Base-by-base conservation (phyloP, 352 stramenopile genomes). In the Phytophthora kernoviae region DNA sequence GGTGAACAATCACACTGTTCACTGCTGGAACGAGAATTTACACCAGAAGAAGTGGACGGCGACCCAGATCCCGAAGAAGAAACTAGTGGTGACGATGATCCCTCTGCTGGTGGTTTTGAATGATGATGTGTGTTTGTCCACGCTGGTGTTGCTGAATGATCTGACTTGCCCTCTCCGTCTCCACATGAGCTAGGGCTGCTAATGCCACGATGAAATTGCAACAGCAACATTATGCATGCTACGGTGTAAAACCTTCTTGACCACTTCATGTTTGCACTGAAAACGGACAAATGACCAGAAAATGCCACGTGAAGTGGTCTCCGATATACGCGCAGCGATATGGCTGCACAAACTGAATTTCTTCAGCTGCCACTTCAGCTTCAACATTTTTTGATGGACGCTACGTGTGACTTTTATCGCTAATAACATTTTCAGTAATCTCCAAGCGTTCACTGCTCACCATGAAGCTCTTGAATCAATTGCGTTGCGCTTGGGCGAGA, bases 401-500 rank as follows among this genome's bases (percentile, higher is more conserved):
- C 40, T 21, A 20, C 46, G 24, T 47, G 15, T 18, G 12, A 2
- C 12, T 43, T 21, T 11, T 22, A 43, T 11, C 15, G 12, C 37
- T 34, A 48, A 48, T 52, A n/a, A 48, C 27, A 39, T 26, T 39
- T 52, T 46, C 42, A 58, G 27, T 43, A 18, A 33, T 53, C 17
- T 15, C 26, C 24, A 12, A n/a, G n/a, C n/a, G n/a, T n/a, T 36
- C 54, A 21, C 15, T 50, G 4, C 17, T 41, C 39, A 9, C 53
- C 48, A 20, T 50, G 45, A 14, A 71, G 63, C 21, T 68, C 60
- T 15, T 39, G 34, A 7, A 81, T 46, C n/a, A 86, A 41, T 40
- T 76, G 26, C 10, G 22, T 44, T 14, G 65, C 71, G 6, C 48
- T 71, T 10, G 74, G 77, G 4, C 77, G 70, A 34, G 46, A 41